phyloP scores from a whole-genome alignment of 2,329 filamentous ascomycete species.

The Fusarium sarcochroum region DNA sequence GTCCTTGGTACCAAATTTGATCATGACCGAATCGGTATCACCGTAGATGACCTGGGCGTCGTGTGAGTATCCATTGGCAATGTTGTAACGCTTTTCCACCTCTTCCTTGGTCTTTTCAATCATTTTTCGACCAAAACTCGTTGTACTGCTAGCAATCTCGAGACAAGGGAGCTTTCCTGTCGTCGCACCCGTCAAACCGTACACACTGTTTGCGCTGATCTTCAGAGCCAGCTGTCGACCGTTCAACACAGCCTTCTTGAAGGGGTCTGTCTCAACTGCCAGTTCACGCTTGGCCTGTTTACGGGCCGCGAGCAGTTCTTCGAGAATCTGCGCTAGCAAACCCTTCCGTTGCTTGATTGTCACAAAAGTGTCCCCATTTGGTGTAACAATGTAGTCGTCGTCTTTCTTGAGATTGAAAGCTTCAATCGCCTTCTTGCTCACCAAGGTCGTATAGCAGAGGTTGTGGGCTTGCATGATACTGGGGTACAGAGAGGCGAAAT shows the following conservation, averaged over 20 bases:
- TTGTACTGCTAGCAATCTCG: conserved; percentile 95
- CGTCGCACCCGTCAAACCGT: conserved; percentile 95
- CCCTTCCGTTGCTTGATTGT: conserved; percentile 92
- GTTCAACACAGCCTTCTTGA: conserved; percentile 98
- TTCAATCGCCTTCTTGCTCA: conserved; percentile 80
- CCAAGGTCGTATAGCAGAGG: conserved; percentile 93
- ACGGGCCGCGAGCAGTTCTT: conserved; percentile 90
- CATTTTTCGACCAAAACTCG: conserved; percentile 97
- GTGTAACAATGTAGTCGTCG: conserved; percentile 96
- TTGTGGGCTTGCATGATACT: conserved; percentile 99
- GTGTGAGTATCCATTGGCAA: conserved; percentile 93
- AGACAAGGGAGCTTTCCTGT: conserved; percentile 96
- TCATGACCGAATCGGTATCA: conserved; percentile 99
- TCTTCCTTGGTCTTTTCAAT: conserved; percentile 98
- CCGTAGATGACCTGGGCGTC: conserved; percentile 98
- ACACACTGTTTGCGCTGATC: conserved; percentile 97
- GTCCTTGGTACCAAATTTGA: conserved; percentile 94
- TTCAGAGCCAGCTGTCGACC: conserved; percentile 97
- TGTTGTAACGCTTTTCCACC: conserved; percentile 89
- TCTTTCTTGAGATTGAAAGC: conserved; percentile 84
- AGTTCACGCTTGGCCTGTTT: conserved; percentile 95
- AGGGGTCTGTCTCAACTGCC: conserved; percentile 89
- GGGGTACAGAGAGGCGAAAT: conserved; percentile 98
- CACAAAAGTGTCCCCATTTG: conserved; percentile 93
- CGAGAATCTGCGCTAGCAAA: conserved; percentile 92